A percentile compares a stretch with the other conserved stretches of the same genome.
Evolutionary conservation across 2,329 filamentous ascomycete species (phyloP).

Genomic region (Hypoxylon sp.): DNA sequence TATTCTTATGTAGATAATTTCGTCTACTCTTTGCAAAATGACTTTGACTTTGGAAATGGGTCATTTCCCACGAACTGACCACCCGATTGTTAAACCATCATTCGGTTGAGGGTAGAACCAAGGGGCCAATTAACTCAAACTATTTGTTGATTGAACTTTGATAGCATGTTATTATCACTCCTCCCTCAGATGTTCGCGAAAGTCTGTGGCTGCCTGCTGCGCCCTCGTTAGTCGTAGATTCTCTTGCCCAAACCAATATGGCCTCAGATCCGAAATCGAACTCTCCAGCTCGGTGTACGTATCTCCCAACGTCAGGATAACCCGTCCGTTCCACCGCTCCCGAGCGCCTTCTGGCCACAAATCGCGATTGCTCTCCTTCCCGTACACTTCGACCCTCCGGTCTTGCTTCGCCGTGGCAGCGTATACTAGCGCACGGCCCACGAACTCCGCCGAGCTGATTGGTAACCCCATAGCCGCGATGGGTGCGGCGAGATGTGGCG

Average conservation of each 20-base stretch:
- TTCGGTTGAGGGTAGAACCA: too few relatives aligned
- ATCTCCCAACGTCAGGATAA: slow-evolving; percentile 57
- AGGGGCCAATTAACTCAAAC: too few relatives aligned
- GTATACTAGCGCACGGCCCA: slow-evolving; percentile 57
- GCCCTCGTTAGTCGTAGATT: slow-evolving; percentile 50
- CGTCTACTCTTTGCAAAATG: too few relatives aligned
- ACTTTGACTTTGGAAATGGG: too few relatives aligned
- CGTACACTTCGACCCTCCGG: slow-evolving; percentile 56
- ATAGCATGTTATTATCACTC: background rate
- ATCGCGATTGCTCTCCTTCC: slow-evolving; percentile 52
- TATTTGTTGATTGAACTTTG: background rate
- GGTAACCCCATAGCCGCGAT: slow-evolving; percentile 54
- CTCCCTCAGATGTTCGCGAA: slow-evolving; percentile 29
- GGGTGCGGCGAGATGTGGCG: slow-evolving; percentile 52
- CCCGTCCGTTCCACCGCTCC: slow-evolving; percentile 55
- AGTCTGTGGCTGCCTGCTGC: slow-evolving; percentile 55
- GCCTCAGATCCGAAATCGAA: slow-evolving; percentile 43
- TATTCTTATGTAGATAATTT: too few relatives aligned
- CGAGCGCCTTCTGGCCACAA: slow-evolving; percentile 9
- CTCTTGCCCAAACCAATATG: slow-evolving; percentile 55
- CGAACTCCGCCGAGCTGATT: slow-evolving; percentile 54
- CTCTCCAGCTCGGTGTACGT: slow-evolving; percentile 57
- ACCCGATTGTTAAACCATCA: too few relatives aligned
- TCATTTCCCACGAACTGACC: too few relatives aligned
- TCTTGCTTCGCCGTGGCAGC: slow-evolving; percentile 56